Percentiles rank a stretch among this genome's conserved stretches.
Conservation (phyloP, 768 basidiomycete species). For the Crassisporium funariophilum region DNA sequence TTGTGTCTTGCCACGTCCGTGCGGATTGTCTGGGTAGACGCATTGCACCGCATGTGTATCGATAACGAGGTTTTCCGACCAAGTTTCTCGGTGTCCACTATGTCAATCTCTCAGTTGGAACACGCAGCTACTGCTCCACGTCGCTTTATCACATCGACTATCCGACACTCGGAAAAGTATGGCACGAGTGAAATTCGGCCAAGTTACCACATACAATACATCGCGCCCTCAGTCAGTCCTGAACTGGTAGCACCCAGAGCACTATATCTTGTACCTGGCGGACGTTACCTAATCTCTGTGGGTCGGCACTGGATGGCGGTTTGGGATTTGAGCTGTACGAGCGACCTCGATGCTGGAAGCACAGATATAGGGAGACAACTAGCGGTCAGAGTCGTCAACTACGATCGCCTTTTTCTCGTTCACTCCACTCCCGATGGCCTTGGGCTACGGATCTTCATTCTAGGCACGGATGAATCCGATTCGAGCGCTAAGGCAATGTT, state of each 20-base stretch:
- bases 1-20: neutral
- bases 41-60: neutral
- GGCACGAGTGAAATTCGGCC: neutral
- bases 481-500: neutral
- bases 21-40: neutral
- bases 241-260: too few species aligned
- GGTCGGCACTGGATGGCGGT: neutral
- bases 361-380: neutral
- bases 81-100: neutral
- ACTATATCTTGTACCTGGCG: neutral
- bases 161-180: neutral
- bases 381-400: conserved; percentile 5
- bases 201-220: neutral
- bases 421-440: conserved; percentile 14
- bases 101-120: neutral
- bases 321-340: neutral
- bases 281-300: neutral
- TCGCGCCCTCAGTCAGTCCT: neutral
- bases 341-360: neutral
- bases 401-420: conserved; percentile 8
- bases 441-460: conserved; percentile 14
- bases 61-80: neutral
- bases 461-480: neutral
- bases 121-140: neutral
- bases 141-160: neutral